These are phyloP conservation scores for Globisporangium sylvaticum DNA, from an alignment of 352 stramenopile species.

Conservation along the genomic window DNA sequence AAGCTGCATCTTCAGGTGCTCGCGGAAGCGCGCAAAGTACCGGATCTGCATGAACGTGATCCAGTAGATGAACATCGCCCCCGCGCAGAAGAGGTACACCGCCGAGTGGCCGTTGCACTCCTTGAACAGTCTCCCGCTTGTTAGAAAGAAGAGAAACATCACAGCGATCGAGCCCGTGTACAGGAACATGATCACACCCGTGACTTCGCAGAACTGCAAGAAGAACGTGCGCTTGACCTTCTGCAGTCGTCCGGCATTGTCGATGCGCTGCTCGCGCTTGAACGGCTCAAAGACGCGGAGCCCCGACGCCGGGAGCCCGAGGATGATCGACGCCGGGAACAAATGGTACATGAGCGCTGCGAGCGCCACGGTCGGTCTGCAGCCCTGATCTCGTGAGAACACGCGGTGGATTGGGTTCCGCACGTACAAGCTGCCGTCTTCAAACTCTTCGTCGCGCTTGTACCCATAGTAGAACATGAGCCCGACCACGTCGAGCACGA, in stretches of 20 bases:
- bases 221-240: slow-evolving; percentile 81
- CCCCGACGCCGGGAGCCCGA: slow-evolving; percentile 63
- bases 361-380: slow-evolving; percentile 46
- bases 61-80: slow-evolving; percentile 49
- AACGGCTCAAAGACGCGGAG: slow-evolving; percentile 70
- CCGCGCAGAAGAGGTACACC: slow-evolving; percentile 44
- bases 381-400: slow-evolving; percentile 37
- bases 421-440: slow-evolving; percentile 42
- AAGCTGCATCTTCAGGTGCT: slow-evolving; percentile 85
- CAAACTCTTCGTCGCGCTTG: slow-evolving; percentile 24
- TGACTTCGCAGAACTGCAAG: slow-evolving; percentile 74
- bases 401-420: slow-evolving; percentile 34
- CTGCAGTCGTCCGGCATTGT: slow-evolving; percentile 47
- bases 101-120: slow-evolving; percentile 38
- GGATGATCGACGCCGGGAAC: slow-evolving; percentile 52
- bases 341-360: slow-evolving; percentile 69
- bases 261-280: slow-evolving; percentile 58
- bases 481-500: slow-evolving; percentile 47
- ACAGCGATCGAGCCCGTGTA: slow-evolving; percentile 44
- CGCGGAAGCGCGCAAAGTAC: slow-evolving; percentile 71
- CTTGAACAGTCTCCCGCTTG: slow-evolving; percentile 51
- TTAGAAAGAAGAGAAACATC: slow-evolving; percentile 52
- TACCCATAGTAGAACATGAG: slow-evolving; percentile 65
- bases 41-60: slow-evolving; percentile 63
- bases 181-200: slow-evolving; percentile 50